Evolutionary conservation across 208 protist species (phyloP).

Genomic region (Trichomonas vaginalis): DNA sequence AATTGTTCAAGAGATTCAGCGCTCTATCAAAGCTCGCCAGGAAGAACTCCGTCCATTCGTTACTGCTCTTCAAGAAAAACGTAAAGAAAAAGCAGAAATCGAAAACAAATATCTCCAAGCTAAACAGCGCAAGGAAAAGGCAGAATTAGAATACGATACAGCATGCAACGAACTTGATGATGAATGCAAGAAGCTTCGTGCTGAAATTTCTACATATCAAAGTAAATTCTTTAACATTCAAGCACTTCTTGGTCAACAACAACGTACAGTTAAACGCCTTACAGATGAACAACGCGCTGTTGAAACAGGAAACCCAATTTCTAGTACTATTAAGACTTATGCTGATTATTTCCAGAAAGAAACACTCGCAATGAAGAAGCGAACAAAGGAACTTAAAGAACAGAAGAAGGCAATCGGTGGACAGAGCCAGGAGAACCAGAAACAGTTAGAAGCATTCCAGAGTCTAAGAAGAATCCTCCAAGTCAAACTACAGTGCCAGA

Average conservation of each 20-base stretch:
- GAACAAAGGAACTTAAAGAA: not conserved
- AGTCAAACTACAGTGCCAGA: not conserved
- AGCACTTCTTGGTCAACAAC: not conserved
- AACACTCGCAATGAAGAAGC: not conserved
- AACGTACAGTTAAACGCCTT: not conserved
- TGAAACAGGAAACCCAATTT: conserved; percentile 13
- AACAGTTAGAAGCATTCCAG: conserved; percentile 9
- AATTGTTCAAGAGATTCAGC: conserved; percentile 4
- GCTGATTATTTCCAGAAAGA: not conserved
- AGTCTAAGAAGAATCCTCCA: not conserved
- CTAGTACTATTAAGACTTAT: not conserved
- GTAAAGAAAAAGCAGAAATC: not conserved
- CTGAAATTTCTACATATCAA: not conserved
- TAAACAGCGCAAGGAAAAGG: not conserved
- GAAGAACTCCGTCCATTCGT: not conserved
- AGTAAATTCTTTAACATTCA: not conserved
- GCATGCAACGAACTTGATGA: not conserved
- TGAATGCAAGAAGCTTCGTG: not conserved
- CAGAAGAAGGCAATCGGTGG: not conserved
- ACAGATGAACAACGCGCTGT: not conserved
- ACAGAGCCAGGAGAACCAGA: not conserved
- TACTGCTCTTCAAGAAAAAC: not conserved
- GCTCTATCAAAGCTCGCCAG: not conserved
- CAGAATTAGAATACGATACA: not conserved
- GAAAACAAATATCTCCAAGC: not conserved